A percentile compares a stretch with the other conserved stretches of the same genome.
These are phyloP conservation scores for Nicotiana obtusifolia DNA, from an alignment of 257 asterid genomes.

Conservation along the genomic window DNA sequence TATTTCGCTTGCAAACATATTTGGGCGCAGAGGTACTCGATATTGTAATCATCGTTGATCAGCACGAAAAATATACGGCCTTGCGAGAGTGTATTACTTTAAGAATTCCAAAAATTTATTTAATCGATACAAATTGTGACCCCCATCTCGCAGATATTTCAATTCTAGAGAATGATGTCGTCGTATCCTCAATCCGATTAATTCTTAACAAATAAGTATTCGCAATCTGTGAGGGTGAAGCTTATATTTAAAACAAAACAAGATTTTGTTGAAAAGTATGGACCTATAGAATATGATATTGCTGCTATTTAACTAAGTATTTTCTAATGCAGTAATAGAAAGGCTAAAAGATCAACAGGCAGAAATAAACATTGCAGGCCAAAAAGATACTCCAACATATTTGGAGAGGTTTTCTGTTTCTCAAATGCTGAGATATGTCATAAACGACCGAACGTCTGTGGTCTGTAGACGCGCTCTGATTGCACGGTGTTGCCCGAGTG, in stretches of 20 bases:
- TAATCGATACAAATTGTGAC: too few relatives aligned
- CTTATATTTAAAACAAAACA: background rate
- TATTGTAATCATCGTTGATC: too few relatives aligned
- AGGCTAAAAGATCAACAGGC: background rate
- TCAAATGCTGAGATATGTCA: conserved; percentile 50
- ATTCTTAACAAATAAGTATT: too few relatives aligned
- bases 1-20: too few relatives aligned
- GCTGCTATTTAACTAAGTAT: background rate
- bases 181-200: too few relatives aligned
- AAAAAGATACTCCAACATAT: conserved; percentile 49
- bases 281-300: background rate
- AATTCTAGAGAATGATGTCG: too few relatives aligned
- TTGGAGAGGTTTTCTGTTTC: conserved; percentile 52
- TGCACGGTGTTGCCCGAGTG: conserved; percentile 51
- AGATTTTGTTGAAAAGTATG: background rate
- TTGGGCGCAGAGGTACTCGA: too few relatives aligned
- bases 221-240: too few relatives aligned
- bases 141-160: too few relatives aligned
- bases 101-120: too few relatives aligned
- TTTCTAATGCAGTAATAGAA: background rate
- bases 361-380: background rate
- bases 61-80: too few relatives aligned
- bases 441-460: conserved; percentile 60
- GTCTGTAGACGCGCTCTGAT: conserved; percentile 58
- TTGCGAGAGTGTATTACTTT: too few relatives aligned